Conservation (phyloP, 1,139 yeast species). For the Pichia sp. region DNA sequence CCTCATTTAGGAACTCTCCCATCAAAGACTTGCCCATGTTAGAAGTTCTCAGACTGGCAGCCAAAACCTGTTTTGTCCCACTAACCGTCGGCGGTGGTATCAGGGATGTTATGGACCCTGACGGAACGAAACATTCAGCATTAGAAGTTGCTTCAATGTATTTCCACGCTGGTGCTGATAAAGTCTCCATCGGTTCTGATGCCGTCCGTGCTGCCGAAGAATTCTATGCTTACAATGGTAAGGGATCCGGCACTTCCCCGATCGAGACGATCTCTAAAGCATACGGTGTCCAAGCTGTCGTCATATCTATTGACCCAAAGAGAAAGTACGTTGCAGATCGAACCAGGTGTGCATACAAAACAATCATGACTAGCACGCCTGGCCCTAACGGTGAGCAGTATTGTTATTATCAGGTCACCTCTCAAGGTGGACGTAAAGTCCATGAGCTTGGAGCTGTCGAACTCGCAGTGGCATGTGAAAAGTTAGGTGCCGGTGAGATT, state of each 20-base stretch:
- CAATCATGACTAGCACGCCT: conserved; percentile 50
- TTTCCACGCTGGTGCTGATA: conserved; percentile 95
- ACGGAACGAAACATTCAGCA: conserved; percentile 72
- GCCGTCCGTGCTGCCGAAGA: conserved; percentile 88
- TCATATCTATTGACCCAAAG: conserved; percentile 93
- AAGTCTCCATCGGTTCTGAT: conserved; percentile 96
- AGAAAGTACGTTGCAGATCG: conserved; percentile 70
- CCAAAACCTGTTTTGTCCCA: conserved; percentile 91
- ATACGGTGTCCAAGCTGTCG: conserved; percentile 95
- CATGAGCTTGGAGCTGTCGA: conserved; percentile 92
- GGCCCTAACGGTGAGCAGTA: conserved; percentile 86
- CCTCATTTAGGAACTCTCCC: conserved; percentile 93
- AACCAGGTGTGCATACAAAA: conserved; percentile 52
- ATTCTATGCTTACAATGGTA: conserved; percentile 55
- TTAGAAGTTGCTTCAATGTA: conserved; percentile 85
- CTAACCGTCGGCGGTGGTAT: conserved; percentile 98
- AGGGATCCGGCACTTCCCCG: conserved; percentile 71
- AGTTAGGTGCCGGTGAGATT: conserved; percentile 95
- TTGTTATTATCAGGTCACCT: conserved; percentile 93
- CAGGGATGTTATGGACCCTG: conserved; percentile 82
- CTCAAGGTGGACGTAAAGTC: conserved; percentile 88
- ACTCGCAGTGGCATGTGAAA: conserved; percentile 82
- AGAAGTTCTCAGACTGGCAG: conserved; percentile 76
- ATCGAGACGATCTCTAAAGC: conserved; percentile 88
- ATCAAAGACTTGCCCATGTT: conserved; percentile 90